These are phyloP conservation scores for Hymenoscyphus occultus DNA, from an alignment of 2,329 filamentous ascomycete species.

Conservation along the genomic window DNA sequence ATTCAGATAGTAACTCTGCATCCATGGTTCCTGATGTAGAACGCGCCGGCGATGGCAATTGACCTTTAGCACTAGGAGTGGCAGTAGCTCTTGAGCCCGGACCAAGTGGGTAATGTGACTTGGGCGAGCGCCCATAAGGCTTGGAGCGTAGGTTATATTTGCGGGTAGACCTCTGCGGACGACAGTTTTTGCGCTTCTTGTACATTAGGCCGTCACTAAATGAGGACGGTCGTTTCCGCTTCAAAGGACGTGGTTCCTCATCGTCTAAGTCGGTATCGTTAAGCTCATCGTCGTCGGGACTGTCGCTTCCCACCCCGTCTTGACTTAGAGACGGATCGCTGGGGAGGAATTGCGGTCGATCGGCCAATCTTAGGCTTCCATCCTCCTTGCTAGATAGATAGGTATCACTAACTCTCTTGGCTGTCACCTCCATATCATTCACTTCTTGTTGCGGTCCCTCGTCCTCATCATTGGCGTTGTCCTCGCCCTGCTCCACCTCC, in stretches of 20 bases:
- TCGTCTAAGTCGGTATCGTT: background rate
- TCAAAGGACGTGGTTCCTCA: background rate
- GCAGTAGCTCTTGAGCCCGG: background rate
- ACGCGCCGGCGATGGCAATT: no score
- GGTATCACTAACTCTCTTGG: no score
- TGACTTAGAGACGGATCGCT: background rate
- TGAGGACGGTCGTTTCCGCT: background rate
- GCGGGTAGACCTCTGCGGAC: background rate
- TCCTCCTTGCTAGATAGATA: no score
- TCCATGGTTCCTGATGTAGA: no score
- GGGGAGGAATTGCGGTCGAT: background rate
- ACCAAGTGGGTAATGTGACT: background rate
- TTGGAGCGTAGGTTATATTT: background rate
- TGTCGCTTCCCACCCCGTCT: background rate
- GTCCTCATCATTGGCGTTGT: no score
- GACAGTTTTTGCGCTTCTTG: background rate
- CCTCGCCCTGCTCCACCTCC: no score
- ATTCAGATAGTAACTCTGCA: no score
- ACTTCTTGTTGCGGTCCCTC: background rate
- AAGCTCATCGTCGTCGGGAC: background rate
- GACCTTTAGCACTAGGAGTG: no score
- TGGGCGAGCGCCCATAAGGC: constrained; percentile 1
- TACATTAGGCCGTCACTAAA: background rate
- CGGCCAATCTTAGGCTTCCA: background rate
- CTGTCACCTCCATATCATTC: background rate